Percentiles rank a stretch among this genome's conserved stretches.
These are phyloP conservation scores for Triticum timopheevii DNA, from an alignment of 176 grass and related monocot species.

Conservation along the genomic window DNA sequence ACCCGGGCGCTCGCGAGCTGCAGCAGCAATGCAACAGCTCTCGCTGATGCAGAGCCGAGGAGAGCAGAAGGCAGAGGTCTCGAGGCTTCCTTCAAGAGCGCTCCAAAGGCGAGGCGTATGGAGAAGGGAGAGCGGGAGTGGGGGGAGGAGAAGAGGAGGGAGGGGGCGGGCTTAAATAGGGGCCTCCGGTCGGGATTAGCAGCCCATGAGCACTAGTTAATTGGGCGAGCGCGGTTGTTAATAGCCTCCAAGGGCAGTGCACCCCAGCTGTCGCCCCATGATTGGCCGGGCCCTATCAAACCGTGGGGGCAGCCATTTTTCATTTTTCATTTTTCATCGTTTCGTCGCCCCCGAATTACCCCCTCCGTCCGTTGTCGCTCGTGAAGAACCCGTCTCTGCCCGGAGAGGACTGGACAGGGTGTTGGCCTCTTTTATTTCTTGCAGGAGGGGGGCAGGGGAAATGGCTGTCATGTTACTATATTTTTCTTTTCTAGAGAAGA, in stretches of 20 bases:
- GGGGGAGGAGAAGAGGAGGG: slow-evolving; percentile 50
- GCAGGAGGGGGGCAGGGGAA: not conserved
- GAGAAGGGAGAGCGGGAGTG: slow-evolving; percentile 27
- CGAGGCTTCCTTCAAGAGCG: slow-evolving; percentile 9
- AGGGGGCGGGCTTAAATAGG: slow-evolving; percentile 64
- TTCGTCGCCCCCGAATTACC: not conserved
- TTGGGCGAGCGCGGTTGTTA: slow-evolving; percentile 2
- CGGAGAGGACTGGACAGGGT: not conserved
- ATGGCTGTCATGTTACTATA: not conserved
- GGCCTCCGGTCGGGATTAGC: slow-evolving; percentile 17
- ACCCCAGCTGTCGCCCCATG: slow-evolving; percentile 36
- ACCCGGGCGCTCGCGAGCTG: not conserved
- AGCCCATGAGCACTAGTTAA: slow-evolving; percentile 18
- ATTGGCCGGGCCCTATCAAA: slow-evolving; percentile 29
- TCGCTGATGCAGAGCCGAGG: not conserved
- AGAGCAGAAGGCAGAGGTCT: not conserved
- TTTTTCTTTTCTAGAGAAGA: not conserved
- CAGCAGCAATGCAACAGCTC: slow-evolving; percentile 40
- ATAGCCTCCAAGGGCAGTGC: slow-evolving; percentile 34
- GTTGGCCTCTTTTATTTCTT: not conserved
- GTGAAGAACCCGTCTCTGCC: slow-evolving; percentile 3
- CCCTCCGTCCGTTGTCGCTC: not conserved
- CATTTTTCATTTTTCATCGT: no score
- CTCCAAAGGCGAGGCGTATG: not conserved
- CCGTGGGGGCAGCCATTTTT: not conserved